Evolutionary conservation across 129 eudicot genomes (phyloP), one percentile per base, ranked within the genome.

Genomic region (Centella asiatica): DNA sequence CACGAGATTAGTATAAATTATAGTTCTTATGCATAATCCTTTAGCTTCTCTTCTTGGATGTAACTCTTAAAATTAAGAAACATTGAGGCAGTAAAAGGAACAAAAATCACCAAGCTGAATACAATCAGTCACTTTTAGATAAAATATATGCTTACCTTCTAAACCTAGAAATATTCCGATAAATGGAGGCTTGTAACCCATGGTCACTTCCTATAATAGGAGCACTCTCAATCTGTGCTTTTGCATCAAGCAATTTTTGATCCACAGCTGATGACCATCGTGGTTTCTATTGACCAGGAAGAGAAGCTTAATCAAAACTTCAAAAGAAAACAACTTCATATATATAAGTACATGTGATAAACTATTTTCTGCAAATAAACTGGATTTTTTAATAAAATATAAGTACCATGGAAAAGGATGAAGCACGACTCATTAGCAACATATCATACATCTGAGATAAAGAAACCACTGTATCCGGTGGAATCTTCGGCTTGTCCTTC

Each of bases 101-200:
- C 34, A 3, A 19, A 33, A 2, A 12, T 18, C 32, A 42, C 13
- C 6, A 8, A 15, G n/a, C 27, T 48, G 31, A 18, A 32, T 3
- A 24, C 24, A 15, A 36, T 33, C 4, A n/a, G 27, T 8, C 25
- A 39, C 36, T 44, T 36, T 18, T 5, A 18, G 61, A 8, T 45
- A 17, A 14, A 33, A 5, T 20, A 54, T 23, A 32, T 55, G 45
- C 47, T 51, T 69, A 87, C 99, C 87, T 93, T 48, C 59, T 66
- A 64, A 93, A 87, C 48, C 28, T 78, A 56, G 96, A 79, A 57
- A 88, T 67, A 50, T 93, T 87, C 60, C 78, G 84, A 72, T 87
- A 93, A 39, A 87, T 31, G 18, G 95, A 84, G 18, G 95, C 77
- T 69, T 93, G 82, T 34, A 93, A 71, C 4, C 64, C 64, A 25